Base-by-base conservation (phyloP, 148 eudicot genomes). In the Tetragonia tetragonoides region DNA sequence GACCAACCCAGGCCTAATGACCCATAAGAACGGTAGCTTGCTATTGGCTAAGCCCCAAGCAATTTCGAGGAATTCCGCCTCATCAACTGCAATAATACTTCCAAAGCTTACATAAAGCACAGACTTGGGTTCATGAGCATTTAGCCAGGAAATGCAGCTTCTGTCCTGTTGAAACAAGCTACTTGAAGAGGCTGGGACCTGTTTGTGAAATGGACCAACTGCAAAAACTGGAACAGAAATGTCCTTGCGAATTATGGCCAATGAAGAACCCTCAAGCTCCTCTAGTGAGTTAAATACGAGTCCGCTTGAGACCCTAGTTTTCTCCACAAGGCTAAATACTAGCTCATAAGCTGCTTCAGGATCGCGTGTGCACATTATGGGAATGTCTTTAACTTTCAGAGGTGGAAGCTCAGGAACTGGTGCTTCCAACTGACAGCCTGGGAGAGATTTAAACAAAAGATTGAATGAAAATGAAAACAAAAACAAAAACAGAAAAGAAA, bases 101-200 rank as follows among this genome's bases (percentile, higher is more conserved):
- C 89, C 87, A 62, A 84, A 84, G 78, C 89, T 86, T 39, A 86
- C 84, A 46, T 86, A 86, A n/a, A 84, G 65, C 51, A 82, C 85
- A 18, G 86, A 82, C 34, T 78, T 78, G 28, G 83, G 83, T 47
- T 81, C 75, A 64, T 82, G 80, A 51, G 75, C 41, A 74, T 86
- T 37, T 7, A 86, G 76, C 88, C 88, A 86, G 73, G 81, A 74
- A 49, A 87, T 82, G 23, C 77, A 79, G 51, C 53, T 78, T 53
- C 42, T 28, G 69, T 84, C 89, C 41, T 72, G 75, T 66, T n/a
- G 47, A 15, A 76, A 44, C 34, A 79, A 70, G 78, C 85, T 80
- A 39, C 66, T 76, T 16, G 83, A 73, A 20, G 81, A 66, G 12
- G 77, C 20, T 54, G 83, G 79, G 44, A 65, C 60, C 12, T 68